Percentiles rank a stretch among this genome's conserved stretches.
Evolutionary conservation across 176 grass and related monocot species (phyloP).

Genomic region (Oryza brachyantha): DNA sequence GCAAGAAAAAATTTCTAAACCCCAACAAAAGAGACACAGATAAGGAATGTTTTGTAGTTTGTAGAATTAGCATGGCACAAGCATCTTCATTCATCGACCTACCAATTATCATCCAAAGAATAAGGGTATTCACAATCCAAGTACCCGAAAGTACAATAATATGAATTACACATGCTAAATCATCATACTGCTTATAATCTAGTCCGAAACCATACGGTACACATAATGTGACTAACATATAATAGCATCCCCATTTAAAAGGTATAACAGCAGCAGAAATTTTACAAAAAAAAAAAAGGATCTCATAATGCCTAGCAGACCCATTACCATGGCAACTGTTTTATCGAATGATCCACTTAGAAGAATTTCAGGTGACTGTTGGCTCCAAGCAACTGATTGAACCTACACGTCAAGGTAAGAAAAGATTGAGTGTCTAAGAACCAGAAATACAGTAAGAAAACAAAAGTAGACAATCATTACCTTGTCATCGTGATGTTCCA

Average conservation of each 20-base stretch:
- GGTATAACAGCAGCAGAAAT: slow-evolving; percentile 5
- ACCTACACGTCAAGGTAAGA: slow-evolving; percentile 46
- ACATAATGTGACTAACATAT: neutral
- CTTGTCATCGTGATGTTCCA: slow-evolving; percentile 86
- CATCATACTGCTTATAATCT: neutral
- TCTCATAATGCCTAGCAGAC: neutral
- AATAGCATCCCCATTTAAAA: slow-evolving; percentile 1
- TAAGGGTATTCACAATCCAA: neutral
- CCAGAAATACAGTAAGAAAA: slow-evolving; percentile 15
- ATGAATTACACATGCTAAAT: neutral
- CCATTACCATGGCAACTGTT: slow-evolving; percentile 67
- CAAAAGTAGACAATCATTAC: slow-evolving; percentile 39
- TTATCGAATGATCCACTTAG: slow-evolving; percentile 96
- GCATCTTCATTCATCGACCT: neutral
- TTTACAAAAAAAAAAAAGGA: neutral
- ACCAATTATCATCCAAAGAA: neutral
- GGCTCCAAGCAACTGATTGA: slow-evolving; percentile 81
- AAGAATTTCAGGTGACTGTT: slow-evolving; percentile 69
- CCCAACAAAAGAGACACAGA: neutral
- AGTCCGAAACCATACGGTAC: neutral
- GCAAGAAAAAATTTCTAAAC: neutral
- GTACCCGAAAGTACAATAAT: neutral
- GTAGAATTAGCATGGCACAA: neutral
- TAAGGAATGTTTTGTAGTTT: neutral
- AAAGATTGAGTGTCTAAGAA: slow-evolving; percentile 4